These are phyloP conservation scores for Hydrangea macrophylla DNA, from an alignment of 148 eudicot species.

Conservation along the genomic window DNA sequence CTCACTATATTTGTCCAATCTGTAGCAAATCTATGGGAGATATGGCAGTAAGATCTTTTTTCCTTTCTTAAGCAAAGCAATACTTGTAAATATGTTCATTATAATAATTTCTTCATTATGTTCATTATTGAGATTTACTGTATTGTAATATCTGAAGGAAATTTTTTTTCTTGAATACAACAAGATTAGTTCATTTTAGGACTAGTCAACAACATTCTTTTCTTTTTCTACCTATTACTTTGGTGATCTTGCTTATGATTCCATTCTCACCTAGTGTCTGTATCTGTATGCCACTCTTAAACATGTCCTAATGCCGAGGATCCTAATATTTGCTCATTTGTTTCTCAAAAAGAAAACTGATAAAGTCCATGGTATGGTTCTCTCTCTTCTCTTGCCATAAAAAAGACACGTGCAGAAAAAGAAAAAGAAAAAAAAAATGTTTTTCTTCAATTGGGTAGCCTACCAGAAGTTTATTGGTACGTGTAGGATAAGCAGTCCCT, in stretches of 20 bases:
- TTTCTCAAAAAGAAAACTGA: no score
- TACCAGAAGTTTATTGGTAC: neutral
- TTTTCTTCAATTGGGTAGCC: neutral
- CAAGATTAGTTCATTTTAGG: neutral
- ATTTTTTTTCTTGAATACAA: neutral
- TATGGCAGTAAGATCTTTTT: conserved; percentile 67
- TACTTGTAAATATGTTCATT: neutral
- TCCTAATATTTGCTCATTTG: no score
- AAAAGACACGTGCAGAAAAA: neutral
- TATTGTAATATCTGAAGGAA: neutral
- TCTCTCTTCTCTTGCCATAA: no score
- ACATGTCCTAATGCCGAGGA: no score
- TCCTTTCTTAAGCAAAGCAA: neutral
- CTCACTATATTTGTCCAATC: conserved; percentile 82
- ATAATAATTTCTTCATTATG: neutral
- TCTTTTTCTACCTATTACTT: neutral
- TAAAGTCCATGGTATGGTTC: no score
- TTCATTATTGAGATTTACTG: neutral
- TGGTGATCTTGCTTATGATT: neutral
- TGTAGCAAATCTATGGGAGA: conserved; percentile 96
- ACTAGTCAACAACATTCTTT: neutral
- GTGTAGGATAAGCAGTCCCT: neutral
- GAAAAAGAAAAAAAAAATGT: no score
- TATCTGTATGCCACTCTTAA: neutral
- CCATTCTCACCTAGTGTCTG: neutral